Base-by-base conservation (phyloP, 352 stramenopile genomes). In the Phytopythium aichiense region DNA sequence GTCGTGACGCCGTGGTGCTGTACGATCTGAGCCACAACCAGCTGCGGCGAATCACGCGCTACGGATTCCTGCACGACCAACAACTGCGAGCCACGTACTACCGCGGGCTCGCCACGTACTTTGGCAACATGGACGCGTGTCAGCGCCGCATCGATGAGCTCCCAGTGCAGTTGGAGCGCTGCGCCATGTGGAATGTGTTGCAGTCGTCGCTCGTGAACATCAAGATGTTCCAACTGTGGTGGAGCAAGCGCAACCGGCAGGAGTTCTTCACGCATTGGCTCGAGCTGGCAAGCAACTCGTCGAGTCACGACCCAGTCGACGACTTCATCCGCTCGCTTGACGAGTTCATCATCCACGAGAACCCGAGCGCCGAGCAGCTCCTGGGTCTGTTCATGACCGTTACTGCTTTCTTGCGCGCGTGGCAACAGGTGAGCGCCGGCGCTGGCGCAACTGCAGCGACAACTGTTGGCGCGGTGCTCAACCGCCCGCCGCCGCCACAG, bases 161-260 rank as follows among this genome's bases (percentile, higher is more conserved):
- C 11, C 86, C 86, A 0, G 80, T 94, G 59, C 86, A 94, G 40
- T 60, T 93, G 35, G 86, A 92, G 66, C 79, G 86, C 9, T 94
- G 86, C 22, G 64, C 61, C 4, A 67, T 87, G 65, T 94, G 86
- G 86, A 62, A 65, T 18, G 72, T 82, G 13, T 72, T 94, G 12
- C 82, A 92, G 57, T 77, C 56, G 22, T 64, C 75, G 23, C 77
- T 94, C 8, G 82, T 92, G n/a, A 85, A 93, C 56, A 91, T 94
- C 60, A 85, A 87, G 59, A 92, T 93, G 84, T 94, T 92, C 57
- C 86, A 89, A 59, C 68, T 92, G 31, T 94, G 86, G 86, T 92
- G 86, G 86, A 73, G 66, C 60, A 79, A 84, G 59, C 79, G 83
- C 55, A 94, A 94, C 61, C 79, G 84, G 7, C 79, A 92, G 56